Percentiles rank a stretch among this genome's conserved stretches.
phyloP scores from a whole-genome alignment of 2,329 filamentous ascomycete genomes.

The Fusarium sp. region DNA sequence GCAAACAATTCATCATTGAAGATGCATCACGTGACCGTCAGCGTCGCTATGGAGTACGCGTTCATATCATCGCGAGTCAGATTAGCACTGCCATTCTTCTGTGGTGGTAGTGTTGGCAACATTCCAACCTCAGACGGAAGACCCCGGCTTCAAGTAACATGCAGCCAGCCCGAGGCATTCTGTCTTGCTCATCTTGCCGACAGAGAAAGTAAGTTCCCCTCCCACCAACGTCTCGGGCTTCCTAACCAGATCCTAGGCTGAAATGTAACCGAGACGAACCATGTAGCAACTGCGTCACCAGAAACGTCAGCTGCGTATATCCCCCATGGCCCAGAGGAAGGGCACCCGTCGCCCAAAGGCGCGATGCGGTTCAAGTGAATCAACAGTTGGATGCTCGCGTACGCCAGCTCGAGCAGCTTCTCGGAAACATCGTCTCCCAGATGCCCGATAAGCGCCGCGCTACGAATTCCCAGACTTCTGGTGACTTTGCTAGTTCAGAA shows the following conservation, averaged over 20 bases:
- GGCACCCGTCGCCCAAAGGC: background rate
- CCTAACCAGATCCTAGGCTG: background rate
- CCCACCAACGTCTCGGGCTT: background rate
- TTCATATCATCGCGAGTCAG: background rate
- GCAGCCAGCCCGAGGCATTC: background rate
- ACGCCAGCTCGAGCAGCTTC: conserved; percentile 28
- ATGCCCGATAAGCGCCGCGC: background rate
- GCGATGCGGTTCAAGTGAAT: background rate
- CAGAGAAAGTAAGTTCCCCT: background rate
- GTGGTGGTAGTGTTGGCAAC: too few species aligned
- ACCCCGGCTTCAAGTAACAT: background rate
- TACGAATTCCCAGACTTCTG: background rate
- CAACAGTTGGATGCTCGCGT: conserved; percentile 30
- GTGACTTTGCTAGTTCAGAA: background rate
- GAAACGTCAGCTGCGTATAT: conserved; percentile 31
- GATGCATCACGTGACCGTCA: background rate
- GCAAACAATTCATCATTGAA: background rate
- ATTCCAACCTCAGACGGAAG: too few species aligned
- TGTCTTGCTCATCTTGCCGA: background rate
- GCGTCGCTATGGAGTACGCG: background rate
- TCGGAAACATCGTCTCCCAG: conserved; percentile 31
- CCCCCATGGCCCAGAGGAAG: conserved; percentile 23
- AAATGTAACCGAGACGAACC: conserved; percentile 39
- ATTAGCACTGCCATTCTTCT: too few species aligned
- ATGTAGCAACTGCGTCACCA: conserved; percentile 33